Base-by-base conservation (phyloP, 2,329 filamentous ascomycete genomes). In the Cytospora mali region DNA sequence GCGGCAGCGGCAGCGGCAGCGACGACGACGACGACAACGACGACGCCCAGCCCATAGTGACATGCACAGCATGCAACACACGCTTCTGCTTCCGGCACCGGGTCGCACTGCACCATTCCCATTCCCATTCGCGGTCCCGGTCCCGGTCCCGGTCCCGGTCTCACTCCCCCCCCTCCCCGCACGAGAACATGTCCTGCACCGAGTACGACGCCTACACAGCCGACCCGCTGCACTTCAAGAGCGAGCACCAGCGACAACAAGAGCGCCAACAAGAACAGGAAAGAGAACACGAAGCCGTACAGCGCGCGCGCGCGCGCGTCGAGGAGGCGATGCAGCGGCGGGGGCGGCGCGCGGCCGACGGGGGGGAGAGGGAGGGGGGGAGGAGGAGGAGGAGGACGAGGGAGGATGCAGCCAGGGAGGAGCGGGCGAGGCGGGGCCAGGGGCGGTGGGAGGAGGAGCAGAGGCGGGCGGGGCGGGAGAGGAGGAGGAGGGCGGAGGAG, bases 231-330 rank as follows among this genome's bases (percentile, higher is more conserved):
- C 39, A 46, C 49, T 68, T 68, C 31, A 51, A 48, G 28, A 63
- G 61, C 58, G 29, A 51, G 68, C 66, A 69, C 59, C 70, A 70
- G 52, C 64, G 62, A 54, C 76, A 74, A 55, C 78, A 74, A 67
- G 79, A 75, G 62, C 49, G 29, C 21, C 58, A 27, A 2, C 46
- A 50, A 28, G 10, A 25, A 13, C 73, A 79, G 27, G 77, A 76
- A 16, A 79, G 80, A 66, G 61, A 50, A 14, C 31, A 39, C 25
- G 33, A 13, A 13, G 73, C 77, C 28, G 73, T 76, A 58, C 74
- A 73, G 3, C 75, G 76, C 53, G 78, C 79, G n/a, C 77, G 80
- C 16, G 76, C 77, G 16, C 77, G 76, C 18, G 65, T 73, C 14
- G 73, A 75, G 51, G 14, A 11, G 7, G n/a, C 25, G 4, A 23